phyloP scores from a whole-genome alignment of 1,139 yeast species.

The Petasospora rhodanensis region DNA sequence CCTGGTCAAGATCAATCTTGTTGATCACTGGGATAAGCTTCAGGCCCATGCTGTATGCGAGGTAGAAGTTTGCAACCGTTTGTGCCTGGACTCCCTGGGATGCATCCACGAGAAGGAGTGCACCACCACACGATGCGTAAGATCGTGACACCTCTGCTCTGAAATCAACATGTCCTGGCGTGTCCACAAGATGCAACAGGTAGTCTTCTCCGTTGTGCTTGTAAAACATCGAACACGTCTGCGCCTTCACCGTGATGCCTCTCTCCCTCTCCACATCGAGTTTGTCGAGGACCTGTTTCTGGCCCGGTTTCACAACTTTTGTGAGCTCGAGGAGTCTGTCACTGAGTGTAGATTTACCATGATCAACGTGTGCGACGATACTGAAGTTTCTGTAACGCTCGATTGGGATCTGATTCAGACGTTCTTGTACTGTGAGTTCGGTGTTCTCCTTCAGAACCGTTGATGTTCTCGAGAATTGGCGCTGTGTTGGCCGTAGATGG shows the following conservation, averaged over 20 bases:
- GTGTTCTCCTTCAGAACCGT: constrained; percentile 1
- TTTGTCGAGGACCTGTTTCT: constrained; percentile 85
- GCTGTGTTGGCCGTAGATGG: constrained; percentile 3
- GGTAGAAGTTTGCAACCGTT: constrained; percentile 90
- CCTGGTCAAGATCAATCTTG: constrained; percentile 86
- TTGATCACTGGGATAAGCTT: constrained; percentile 85
- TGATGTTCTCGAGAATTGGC: constrained; percentile 3
- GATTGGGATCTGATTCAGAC: constrained; percentile 71
- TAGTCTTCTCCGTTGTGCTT: constrained; percentile 68
- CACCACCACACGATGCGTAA: constrained; percentile 96
- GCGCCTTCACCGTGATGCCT: constrained; percentile 96
- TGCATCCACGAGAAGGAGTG: constrained; percentile 85
- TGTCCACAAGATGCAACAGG: constrained; percentile 84
- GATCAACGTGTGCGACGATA: constrained; percentile 96
- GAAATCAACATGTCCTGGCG: constrained; percentile 98
- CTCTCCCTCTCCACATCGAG: constrained; percentile 93
- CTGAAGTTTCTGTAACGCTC: constrained; percentile 85
- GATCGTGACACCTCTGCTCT: constrained; percentile 90
- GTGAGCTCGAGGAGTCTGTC: constrained; percentile 85
- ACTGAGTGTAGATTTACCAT: constrained; percentile 90
- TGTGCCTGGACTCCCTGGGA: constrained; percentile 97
- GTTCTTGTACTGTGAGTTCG: constrained; percentile 34
- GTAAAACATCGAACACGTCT: constrained; percentile 91
- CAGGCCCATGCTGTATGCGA: constrained; percentile 83
- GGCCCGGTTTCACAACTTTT: constrained; percentile 77